These are phyloP conservation scores for Hydrangea macrophylla DNA, from an alignment of 148 eudicot genomes.

Conservation along the genomic window DNA sequence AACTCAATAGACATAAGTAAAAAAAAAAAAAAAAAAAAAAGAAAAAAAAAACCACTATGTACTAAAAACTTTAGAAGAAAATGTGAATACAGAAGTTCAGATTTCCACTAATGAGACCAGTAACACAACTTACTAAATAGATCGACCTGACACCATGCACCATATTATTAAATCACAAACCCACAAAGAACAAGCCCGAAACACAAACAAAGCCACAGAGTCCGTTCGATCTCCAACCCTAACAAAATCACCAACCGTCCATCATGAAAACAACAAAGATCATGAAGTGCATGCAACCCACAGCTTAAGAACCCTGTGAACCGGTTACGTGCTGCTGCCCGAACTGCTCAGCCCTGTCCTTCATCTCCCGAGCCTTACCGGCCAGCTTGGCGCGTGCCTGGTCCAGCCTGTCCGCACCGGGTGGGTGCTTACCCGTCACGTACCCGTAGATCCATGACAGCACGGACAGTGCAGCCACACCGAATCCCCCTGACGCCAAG, in stretches of 20 bases:
- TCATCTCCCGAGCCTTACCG: conserved; percentile 47
- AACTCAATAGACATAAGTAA: too few relatives aligned
- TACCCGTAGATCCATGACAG: conserved; percentile 69
- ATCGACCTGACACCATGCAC: too few relatives aligned
- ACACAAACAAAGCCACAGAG: not conserved
- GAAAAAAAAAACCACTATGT: too few relatives aligned
- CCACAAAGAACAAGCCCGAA: not conserved
- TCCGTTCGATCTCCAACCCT: not conserved
- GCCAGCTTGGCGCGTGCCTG: conserved; percentile 43
- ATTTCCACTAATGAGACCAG: too few relatives aligned
- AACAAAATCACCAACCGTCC: not conserved
- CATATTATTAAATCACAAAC: too few relatives aligned
- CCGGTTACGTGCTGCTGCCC: conserved; percentile 14
- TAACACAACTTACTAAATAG: too few relatives aligned
- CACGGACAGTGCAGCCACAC: conserved; percentile 51
- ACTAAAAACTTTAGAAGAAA: too few relatives aligned
- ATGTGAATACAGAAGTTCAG: too few relatives aligned
- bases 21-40: too few relatives aligned
- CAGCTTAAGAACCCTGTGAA: not conserved
- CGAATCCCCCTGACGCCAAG: conserved; percentile 60
- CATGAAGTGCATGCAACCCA: not conserved
- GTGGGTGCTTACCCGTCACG: conserved; percentile 53
- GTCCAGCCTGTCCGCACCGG: conserved; percentile 50
- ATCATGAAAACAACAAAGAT: not conserved
- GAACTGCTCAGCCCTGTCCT: conserved; percentile 48